Evolutionary conservation across 2,329 filamentous ascomycete species (phyloP).

Genomic region (Botryotinia narcissicola): DNA sequence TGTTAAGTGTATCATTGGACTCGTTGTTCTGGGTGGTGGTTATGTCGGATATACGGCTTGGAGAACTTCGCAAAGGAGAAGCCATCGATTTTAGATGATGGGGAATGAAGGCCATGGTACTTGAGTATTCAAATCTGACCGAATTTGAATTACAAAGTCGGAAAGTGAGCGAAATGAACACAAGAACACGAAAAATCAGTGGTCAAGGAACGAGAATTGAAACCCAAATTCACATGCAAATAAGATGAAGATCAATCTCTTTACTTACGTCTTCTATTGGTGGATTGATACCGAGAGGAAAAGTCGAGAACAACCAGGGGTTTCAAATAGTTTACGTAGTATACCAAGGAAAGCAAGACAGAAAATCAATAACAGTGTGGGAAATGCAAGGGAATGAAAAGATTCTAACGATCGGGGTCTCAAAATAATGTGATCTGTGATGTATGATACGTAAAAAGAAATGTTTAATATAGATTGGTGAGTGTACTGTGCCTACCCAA

Average conservation of each 20-base stretch:
- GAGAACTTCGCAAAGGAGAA: slow-evolving; percentile 48
- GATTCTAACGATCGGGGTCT: background rate
- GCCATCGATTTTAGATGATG: slow-evolving; percentile 37
- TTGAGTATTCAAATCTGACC: background rate
- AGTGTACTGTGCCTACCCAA: background rate
- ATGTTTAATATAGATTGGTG: background rate
- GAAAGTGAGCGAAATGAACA: background rate
- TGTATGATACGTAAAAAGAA: background rate
- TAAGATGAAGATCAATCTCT: background rate
- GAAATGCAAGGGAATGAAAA: background rate
- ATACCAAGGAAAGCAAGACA: slow-evolving; percentile 1
- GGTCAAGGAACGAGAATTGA: background rate
- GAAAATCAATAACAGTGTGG: background rate
- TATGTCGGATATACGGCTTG: slow-evolving; percentile 88
- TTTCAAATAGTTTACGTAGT: background rate
- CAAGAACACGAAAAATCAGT: background rate
- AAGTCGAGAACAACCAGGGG: background rate
- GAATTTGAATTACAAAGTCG: background rate
- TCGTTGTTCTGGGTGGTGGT: slow-evolving; percentile 64
- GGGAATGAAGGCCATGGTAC: background rate
- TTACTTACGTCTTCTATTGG: background rate
- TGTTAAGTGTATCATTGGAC: slow-evolving; percentile 78
- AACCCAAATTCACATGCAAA: background rate
- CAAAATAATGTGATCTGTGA: background rate
- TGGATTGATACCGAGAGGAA: background rate